Base-by-base conservation (phyloP, 805 yeast genomes). In the Saccharomycopsis fermentans region DNA sequence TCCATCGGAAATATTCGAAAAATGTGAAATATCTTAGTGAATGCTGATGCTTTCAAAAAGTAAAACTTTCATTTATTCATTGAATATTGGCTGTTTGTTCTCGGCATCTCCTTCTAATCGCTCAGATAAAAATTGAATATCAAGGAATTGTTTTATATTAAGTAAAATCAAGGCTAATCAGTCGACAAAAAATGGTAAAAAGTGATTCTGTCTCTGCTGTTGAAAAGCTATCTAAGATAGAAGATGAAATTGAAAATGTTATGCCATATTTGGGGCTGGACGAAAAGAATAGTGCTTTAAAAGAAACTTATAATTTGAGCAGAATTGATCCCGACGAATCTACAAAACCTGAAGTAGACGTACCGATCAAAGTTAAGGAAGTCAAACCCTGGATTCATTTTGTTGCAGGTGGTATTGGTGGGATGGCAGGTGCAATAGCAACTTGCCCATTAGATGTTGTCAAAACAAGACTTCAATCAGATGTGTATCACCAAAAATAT, bases 361-460 rank as follows among this genome's bases (percentile, higher is more conserved):
- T 58, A n/a, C 39, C 11, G n/a, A 21, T 57, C 14, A 57, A 59
- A 35, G 62, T 62, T 1, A 60, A 65, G n/a, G 65, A 66, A 14
- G 75, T 76, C 4, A 75, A 74, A 58, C 79, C 80, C 35, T 77
- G 79, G 92, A 90, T 86, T 5, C 92, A 87, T 71, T 87, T 87
- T 68, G 87, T 87, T n/a, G 91, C 95, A 12, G 95, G 94, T 55
- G 96, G 96, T 14, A 70, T 88, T 27, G 99, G 97, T 36, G 99
- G 99, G 16, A 94, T 94, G 97, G 88, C 92, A 34, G 99, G 99
- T 27, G 96, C 99, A 1, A 73, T 92, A 2, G 84, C 83, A 57
- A 94, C 99, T 0, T 86, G 96, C 65, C 99, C 99, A 0, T 81
- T 94, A 62, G 99, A 91, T 71, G 95, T 94, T 55, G 97, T 94